A percentile compares a stretch with the other conserved stretches of the same genome.
phyloP scores from a whole-genome alignment of 371 early-diverging fungal genomes.

The Fennellomyces sp. region DNA sequence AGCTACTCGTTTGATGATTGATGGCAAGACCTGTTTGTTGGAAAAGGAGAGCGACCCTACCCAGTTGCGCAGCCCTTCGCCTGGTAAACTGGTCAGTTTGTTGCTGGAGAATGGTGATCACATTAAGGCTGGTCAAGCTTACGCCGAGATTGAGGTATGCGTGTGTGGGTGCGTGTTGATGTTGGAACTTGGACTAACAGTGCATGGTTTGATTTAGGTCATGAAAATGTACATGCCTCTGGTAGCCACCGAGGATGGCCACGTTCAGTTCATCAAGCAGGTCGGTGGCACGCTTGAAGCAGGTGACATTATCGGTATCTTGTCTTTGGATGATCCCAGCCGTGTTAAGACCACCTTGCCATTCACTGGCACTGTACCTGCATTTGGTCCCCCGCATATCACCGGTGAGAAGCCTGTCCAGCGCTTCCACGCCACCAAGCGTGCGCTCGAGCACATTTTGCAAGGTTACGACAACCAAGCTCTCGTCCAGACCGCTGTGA shows the following conservation, averaged over 20 bases:
- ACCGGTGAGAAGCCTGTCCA: slow-evolving; percentile 86
- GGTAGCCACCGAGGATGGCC: slow-evolving; percentile 87
- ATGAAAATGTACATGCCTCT: slow-evolving; percentile 99
- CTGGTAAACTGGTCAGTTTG: slow-evolving; percentile 96
- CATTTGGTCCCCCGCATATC: slow-evolving; percentile 75
- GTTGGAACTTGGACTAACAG: slow-evolving; percentile 1
- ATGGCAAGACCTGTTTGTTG: slow-evolving; percentile 89
- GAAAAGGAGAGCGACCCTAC: slow-evolving; percentile 97
- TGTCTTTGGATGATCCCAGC: slow-evolving; percentile 92
- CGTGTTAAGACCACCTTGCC: slow-evolving; percentile 88
- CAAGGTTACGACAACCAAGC: slow-evolving; percentile 89
- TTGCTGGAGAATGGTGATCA: slow-evolving; percentile 92
- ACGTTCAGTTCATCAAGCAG: slow-evolving; percentile 89
- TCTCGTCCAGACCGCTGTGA: slow-evolving; percentile 67
- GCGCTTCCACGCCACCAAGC: slow-evolving; percentile 67
- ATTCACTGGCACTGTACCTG: slow-evolving; percentile 87
- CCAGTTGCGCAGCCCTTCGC: slow-evolving; percentile 91
- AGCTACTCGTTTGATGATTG: slow-evolving; percentile 87
- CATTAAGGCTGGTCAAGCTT: slow-evolving; percentile 88
- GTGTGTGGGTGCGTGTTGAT: background rate
- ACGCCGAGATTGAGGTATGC: slow-evolving; percentile 95
- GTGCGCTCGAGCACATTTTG: slow-evolving; percentile 74
- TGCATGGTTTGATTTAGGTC: slow-evolving; percentile 54
- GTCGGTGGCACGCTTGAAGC: slow-evolving; percentile 85
- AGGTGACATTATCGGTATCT: slow-evolving; percentile 93